Percentiles rank a stretch among this genome's conserved stretches.
These are phyloP conservation scores for Hortiboletus flavorubellus DNA, from an alignment of 768 basidiomycete species.

Conservation along the genomic window DNA sequence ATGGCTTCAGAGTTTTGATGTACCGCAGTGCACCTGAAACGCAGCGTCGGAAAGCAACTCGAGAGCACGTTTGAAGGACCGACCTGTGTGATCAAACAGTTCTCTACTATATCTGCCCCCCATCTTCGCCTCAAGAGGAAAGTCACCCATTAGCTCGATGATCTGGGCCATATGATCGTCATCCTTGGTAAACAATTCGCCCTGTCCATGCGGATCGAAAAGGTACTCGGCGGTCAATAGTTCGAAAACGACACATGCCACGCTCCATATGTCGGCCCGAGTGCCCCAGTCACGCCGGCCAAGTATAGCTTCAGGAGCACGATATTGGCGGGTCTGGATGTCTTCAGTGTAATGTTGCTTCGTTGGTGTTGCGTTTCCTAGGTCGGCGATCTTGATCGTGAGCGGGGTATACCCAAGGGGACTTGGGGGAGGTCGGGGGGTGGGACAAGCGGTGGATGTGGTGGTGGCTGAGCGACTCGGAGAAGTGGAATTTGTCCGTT, in stretches of 20 bases:
- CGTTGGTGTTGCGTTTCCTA: constrained; percentile 93
- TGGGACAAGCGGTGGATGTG: constrained; percentile 19
- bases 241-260: constrained; percentile 90
- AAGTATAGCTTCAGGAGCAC: constrained; percentile 90
- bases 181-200: constrained; percentile 82
- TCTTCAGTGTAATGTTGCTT: constrained; percentile 90
- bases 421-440: constrained; percentile 23
- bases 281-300: constrained; percentile 85
- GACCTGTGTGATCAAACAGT: constrained; percentile 73
- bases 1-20: constrained; percentile 70
- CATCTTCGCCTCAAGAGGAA: constrained; percentile 68
- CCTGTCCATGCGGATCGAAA: constrained; percentile 85
- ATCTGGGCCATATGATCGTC: constrained; percentile 97
- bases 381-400: constrained; percentile 88
- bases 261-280: constrained; percentile 87
- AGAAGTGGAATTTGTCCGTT: constrained; percentile 11
- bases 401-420: constrained; percentile 43
- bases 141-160: constrained; percentile 85
- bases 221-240: constrained; percentile 88
- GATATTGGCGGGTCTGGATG: constrained; percentile 95
- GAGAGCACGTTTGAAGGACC: constrained; percentile 19
- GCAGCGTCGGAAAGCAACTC: constrained; percentile 1
- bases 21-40: constrained; percentile 61
- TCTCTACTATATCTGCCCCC: constrained; percentile 83
- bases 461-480: constrained; percentile 21